Percentiles rank a stretch among this genome's conserved stretches.
Evolutionary conservation across 305 asterid species (phyloP).

Genomic region (Petunia hybrid): DNA sequence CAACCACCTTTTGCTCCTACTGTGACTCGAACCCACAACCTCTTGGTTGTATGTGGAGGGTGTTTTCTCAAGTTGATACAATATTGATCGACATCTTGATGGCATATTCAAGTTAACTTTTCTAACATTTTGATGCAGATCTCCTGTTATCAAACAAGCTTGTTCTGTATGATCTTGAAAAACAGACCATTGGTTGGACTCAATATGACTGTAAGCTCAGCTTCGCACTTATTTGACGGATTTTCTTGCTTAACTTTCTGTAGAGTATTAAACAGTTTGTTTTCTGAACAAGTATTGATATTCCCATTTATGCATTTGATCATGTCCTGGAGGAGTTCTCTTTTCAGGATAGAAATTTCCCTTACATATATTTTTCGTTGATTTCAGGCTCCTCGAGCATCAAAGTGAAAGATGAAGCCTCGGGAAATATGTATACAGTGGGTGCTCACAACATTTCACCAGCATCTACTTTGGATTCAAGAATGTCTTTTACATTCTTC

Average conservation of each 20-base stretch:
- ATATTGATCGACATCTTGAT: neutral
- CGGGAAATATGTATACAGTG: conserved; percentile 61
- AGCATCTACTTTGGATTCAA: conserved; percentile 48
- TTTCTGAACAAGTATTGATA: too few species aligned
- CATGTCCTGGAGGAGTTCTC: too few species aligned
- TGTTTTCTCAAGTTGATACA: neutral
- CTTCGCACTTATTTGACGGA: neutral
- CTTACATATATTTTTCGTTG: conserved; percentile 17
- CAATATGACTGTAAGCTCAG: conserved; percentile 50
- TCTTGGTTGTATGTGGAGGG: too few species aligned
- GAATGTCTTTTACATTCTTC: conserved; percentile 40
- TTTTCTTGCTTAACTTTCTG: neutral
- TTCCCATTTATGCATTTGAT: too few species aligned
- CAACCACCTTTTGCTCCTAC: too few species aligned
- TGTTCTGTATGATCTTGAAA: conserved; percentile 54
- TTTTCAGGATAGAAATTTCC: neutral
- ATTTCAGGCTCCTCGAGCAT: conserved; percentile 73
- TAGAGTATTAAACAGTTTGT: neutral
- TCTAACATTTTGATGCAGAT: conserved; percentile 39
- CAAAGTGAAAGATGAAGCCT: conserved; percentile 65
- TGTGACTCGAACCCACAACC: too few species aligned
- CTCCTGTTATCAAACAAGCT: conserved; percentile 52
- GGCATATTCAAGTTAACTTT: neutral
- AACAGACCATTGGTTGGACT: conserved; percentile 55
- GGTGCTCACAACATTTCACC: conserved; percentile 57